Evolutionary conservation across 2,329 filamentous ascomycete genomes (phyloP), one percentile per base, ranked within the genome.

Genomic region (Cercospora sp.): DNA sequence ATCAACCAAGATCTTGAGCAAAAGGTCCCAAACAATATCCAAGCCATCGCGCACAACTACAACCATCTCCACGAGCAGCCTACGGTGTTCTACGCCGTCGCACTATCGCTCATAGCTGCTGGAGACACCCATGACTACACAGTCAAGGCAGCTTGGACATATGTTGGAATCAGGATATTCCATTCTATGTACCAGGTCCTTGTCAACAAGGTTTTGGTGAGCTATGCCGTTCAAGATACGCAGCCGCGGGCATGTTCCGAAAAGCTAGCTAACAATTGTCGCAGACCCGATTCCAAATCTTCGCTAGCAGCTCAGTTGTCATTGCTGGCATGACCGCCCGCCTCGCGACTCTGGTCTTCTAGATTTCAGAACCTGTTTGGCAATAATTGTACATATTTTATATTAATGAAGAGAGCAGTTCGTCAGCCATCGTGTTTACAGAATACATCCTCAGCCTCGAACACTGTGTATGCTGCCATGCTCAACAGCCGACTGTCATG

Each of bases 161-260:
- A 83, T 70, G 79, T 82, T 3, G 80, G 77, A 0, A 30, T 80
- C 12, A 72, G 82, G 12, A 71, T 83, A 5, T 60, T 77, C 68
- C 82, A 84, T 69, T 80, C 76, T 62, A 33, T 83, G 31, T 75
- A 82, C 20, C 81, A 83, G 39, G 71, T 72, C 1, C 77, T 75
- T 8, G 74, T 66, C 5, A 83, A 83, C 67, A 72, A 72, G 18
- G 76, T 83, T 58, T 73, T 76, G 75, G 63, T 60, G 36, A 67
- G 67, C 20, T 4, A 7, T 18, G 16, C n/a, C 13, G 16, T 57
- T 57, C 16, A 13, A 7, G 31, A 33, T 12, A 1, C 31, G 13
- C 12, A 58, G 26, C 13, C 31, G 30, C 10, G 10, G 20, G 12
- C 10, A n/a, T 7, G 6, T 6, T 7, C 13, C 18, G 2, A 33